A percentile compares a stretch with the other conserved stretches of the same genome.
phyloP scores from a whole-genome alignment of 106 monocot genomes.

The Dioscorea dumetorum region DNA sequence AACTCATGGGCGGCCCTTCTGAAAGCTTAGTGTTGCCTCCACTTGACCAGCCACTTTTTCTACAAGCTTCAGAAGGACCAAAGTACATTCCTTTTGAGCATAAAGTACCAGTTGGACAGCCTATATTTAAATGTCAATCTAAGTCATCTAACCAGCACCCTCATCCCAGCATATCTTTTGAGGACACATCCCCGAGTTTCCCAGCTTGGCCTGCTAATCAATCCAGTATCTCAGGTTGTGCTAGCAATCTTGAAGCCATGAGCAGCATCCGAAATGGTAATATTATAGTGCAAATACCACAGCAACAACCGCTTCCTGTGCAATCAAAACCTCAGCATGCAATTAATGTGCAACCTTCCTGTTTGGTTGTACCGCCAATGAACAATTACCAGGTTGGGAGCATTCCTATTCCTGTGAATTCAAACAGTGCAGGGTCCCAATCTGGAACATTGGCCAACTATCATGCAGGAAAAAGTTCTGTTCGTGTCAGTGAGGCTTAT shows the following conservation, averaged over 20 bases:
- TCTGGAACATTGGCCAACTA: slow-evolving; percentile 19
- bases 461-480: slow-evolving; percentile 16
- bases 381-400: slow-evolving; percentile 26
- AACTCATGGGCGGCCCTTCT: slow-evolving; percentile 49
- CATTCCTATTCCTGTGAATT: slow-evolving; percentile 26
- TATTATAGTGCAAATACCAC: slow-evolving; percentile 39
- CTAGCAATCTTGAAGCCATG: slow-evolving; percentile 15
- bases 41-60: slow-evolving; percentile 21
- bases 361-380: slow-evolving; percentile 48
- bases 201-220: slow-evolving; percentile 48
- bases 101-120: slow-evolving; percentile 51
- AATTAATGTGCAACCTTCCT: slow-evolving; percentile 60
- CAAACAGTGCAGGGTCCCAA: slow-evolving; percentile 10
- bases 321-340: slow-evolving; percentile 32
- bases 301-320: slow-evolving; percentile 23
- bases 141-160: slow-evolving; percentile 30
- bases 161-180: slow-evolving; percentile 21
- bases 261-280: slow-evolving; percentile 33
- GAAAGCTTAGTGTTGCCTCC: slow-evolving; percentile 23
- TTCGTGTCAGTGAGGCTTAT: slow-evolving; percentile 12
- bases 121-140: slow-evolving; percentile 46
- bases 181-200: slow-evolving; percentile 43
- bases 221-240: slow-evolving; percentile 9
- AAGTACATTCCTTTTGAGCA: slow-evolving; percentile 29
- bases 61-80: slow-evolving; percentile 28